Conservation (phyloP, 2,329 filamentous ascomycete species). For the Hypoxylon sp. region DNA sequence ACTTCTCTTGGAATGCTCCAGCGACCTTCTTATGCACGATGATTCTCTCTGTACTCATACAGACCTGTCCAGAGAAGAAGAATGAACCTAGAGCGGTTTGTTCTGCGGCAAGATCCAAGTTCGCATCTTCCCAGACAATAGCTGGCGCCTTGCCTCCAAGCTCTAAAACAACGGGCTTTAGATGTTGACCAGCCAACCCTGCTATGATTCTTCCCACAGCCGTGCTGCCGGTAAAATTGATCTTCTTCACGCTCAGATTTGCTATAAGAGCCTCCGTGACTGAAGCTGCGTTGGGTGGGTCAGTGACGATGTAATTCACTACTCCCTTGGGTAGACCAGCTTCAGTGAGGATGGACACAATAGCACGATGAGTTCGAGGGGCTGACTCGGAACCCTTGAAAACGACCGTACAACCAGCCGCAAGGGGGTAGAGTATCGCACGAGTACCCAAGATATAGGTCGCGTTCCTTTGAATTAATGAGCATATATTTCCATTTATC, state of each 20-base stretch:
- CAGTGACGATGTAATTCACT: conserved; percentile 74
- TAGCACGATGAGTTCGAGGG: conserved; percentile 70
- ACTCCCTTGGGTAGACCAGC: conserved; percentile 77
- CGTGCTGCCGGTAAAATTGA: conserved; percentile 81
- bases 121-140: conserved; percentile 77
- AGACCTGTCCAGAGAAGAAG: conserved; percentile 75
- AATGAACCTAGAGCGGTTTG: conserved; percentile 73
- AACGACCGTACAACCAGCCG: conserved; percentile 75
- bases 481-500: conserved; percentile 14
- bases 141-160: conserved; percentile 79
- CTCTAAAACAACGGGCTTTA: conserved; percentile 79
- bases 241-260: conserved; percentile 72
- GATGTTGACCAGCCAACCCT: conserved; percentile 71
- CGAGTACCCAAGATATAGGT: conserved; percentile 61
- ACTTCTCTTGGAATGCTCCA: conserved; percentile 63
- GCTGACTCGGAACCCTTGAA: conserved; percentile 74
- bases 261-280: conserved; percentile 75
- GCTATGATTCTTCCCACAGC: conserved; percentile 76
- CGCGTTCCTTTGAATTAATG: conserved; percentile 57
- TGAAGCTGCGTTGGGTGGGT: conserved; percentile 68
- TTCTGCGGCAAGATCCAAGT: conserved; percentile 73
- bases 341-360: conserved; percentile 70
- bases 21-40: conserved; percentile 71
- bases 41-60: conserved; percentile 79
- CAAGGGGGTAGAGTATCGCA: conserved; percentile 70